Evolutionary conservation across 2,329 filamentous ascomycete species (phyloP), one percentile per base, ranked within the genome.

Genomic region (Pyrenophora seminiperda): DNA sequence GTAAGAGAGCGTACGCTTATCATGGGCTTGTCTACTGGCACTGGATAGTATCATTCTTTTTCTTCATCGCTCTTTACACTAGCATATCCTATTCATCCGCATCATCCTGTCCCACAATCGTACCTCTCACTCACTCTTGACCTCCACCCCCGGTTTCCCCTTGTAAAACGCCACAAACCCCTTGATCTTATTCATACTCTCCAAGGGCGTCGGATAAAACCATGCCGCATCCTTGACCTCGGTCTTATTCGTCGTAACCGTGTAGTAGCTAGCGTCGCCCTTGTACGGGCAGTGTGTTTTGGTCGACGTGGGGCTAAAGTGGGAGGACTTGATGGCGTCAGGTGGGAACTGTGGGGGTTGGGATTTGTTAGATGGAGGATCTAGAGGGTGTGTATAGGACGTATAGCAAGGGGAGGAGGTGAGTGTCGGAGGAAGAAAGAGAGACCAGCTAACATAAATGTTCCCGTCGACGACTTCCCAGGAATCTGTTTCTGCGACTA

Each of bases 381-480:
- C 4, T 22, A 27, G 22, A 27, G 22, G 20, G 17, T 30, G 24
- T 37, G 15, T n/a, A n/a, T n/a, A n/a, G n/a, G n/a, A n/a, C n/a
- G n/a, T n/a, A n/a, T 27, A 19, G n/a, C 14, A 13, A 17, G 2
- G 15, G 9, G 5, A 2, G 9, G 10, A 7, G 13, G 29, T 20
- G 15, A 18, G 22, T n/a, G 24, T 15, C 13, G 18, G 20, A 24
- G 17, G 10, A 19, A 15, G 10, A 4, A 3, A 22, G 11, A 11
- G 11, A 15, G 31, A 22, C 31, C n/a, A 6, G 24, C 20, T 6
- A 7, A 77, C 75, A 63, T 84, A 84, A 52, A 84, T 75, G 66
- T 83, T 84, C 19, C 81, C 81, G 58, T 85, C 83, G 27, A 84
- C 81, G 20, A 78, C 75, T 59, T 83, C 79, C 71, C 77, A 83